These are phyloP conservation scores for Stachybotrys elegans DNA, from an alignment of 2,329 filamentous ascomycete genomes.

Conservation along the genomic window DNA sequence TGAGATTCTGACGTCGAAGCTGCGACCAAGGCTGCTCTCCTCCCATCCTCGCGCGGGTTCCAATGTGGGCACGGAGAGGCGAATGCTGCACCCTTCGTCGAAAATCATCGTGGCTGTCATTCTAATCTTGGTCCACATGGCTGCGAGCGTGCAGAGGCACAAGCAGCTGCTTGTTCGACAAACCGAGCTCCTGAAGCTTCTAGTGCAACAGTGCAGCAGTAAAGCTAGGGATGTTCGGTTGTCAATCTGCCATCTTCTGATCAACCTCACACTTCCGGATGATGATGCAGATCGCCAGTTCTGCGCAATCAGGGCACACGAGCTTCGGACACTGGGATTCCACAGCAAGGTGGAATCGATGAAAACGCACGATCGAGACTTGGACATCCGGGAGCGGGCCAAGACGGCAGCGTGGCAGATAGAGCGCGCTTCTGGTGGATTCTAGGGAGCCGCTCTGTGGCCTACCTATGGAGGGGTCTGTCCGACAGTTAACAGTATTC, in stretches of 20 bases:
- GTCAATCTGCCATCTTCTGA: slow-evolving; percentile 76
- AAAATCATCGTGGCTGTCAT: slow-evolving; percentile 75
- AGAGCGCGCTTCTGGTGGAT: slow-evolving; percentile 38
- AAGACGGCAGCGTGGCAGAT: slow-evolving; percentile 76
- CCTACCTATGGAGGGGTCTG: too few relatives aligned
- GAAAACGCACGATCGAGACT: slow-evolving; percentile 61
- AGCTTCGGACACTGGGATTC: slow-evolving; percentile 69
- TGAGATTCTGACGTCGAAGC: slow-evolving; percentile 72
- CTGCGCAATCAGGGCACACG: slow-evolving; percentile 60
- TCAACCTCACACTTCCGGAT: slow-evolving; percentile 81
- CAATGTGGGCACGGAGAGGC: slow-evolving; percentile 32
- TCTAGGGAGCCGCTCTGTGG: too few relatives aligned
- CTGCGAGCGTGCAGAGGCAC: slow-evolving; percentile 74
- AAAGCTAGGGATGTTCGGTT: slow-evolving; percentile 68
- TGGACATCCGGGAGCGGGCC: slow-evolving; percentile 79
- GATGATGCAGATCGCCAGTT: slow-evolving; percentile 61
- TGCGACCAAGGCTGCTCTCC: slow-evolving; percentile 57
- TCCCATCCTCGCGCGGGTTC: slow-evolving; percentile 41
- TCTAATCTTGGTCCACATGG: slow-evolving; percentile 82
- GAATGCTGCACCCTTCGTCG: slow-evolving; percentile 51
- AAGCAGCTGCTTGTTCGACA: slow-evolving; percentile 74
- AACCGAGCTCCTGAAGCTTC: slow-evolving; percentile 65
- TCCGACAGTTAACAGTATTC: too few relatives aligned
- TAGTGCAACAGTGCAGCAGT: slow-evolving; percentile 70
- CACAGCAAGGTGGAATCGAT: slow-evolving; percentile 59